These are phyloP conservation scores for Fraxinus albicans DNA, from an alignment of 305 asterid species.

Conservation along the genomic window DNA sequence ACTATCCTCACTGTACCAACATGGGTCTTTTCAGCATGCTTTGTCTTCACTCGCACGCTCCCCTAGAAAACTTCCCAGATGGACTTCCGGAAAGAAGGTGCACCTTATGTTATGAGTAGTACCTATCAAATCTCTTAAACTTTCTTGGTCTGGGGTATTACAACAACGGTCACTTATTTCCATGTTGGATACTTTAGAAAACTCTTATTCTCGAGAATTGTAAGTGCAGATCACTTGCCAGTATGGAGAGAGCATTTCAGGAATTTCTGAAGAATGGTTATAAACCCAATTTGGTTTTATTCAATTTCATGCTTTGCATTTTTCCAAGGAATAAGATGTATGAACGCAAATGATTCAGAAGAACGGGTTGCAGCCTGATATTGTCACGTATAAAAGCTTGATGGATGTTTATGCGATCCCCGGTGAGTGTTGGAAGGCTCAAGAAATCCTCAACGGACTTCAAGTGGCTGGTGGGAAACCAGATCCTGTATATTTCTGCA, in stretches of 20 bases:
- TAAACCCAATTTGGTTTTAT: conserved; percentile 72
- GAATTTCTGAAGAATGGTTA: conserved; percentile 75
- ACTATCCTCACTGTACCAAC: no score
- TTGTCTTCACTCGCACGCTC: no score
- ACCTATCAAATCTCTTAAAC: no score
- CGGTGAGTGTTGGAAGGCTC: conserved; percentile 95
- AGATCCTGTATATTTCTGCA: conserved; percentile 89
- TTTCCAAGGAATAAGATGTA: conserved; percentile 73
- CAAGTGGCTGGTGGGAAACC: conserved; percentile 55
- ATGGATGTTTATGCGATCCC: conserved; percentile 91
- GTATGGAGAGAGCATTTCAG: conserved; percentile 89
- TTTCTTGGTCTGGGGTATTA: no score
- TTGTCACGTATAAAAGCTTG: conserved; percentile 76
- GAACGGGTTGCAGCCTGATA: conserved; percentile 30
- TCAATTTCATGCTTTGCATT: conserved; percentile 79
- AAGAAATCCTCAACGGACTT: conserved; percentile 66
- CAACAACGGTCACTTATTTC: conserved; percentile 72
- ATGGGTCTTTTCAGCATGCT: no score
- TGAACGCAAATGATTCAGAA: conserved; percentile 55
- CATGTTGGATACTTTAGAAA: conserved; percentile 86
- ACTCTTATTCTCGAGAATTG: conserved; percentile 70
- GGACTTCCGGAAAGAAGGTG: no score
- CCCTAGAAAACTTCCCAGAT: no score
- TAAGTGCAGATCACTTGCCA: conserved; percentile 69
- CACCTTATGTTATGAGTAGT: no score